These are phyloP conservation scores for Talaromyces atroroseus DNA, from an alignment of 2,329 filamentous ascomycete species.

Conservation along the genomic window DNA sequence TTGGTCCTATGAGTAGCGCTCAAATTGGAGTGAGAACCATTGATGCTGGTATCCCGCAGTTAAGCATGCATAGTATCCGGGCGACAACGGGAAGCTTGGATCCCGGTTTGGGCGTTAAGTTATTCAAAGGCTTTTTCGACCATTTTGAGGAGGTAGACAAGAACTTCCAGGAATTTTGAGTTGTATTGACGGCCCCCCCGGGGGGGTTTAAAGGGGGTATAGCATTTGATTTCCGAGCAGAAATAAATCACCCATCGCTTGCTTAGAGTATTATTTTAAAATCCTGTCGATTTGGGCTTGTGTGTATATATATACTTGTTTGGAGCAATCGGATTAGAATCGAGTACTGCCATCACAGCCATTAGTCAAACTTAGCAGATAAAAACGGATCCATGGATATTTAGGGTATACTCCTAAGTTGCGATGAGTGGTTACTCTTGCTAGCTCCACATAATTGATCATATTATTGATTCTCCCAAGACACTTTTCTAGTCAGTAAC, in stretches of 20 bases:
- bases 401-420: background rate
- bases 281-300: background rate
- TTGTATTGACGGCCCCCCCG: background rate
- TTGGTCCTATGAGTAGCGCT: constrained; percentile 83
- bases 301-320: background rate
- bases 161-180: constrained; percentile 54
- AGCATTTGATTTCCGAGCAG: background rate
- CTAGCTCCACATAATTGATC: background rate
- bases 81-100: constrained; percentile 83
- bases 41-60: constrained; percentile 82
- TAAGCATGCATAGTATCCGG: constrained; percentile 90
- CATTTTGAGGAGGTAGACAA: constrained; percentile 77
- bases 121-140: constrained; percentile 86
- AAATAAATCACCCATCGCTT: background rate
- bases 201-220: background rate
- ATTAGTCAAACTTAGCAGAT: background rate
- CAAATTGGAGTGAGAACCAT: constrained; percentile 75
- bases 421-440: background rate
- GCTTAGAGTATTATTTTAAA: background rate
- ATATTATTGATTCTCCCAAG: background rate
- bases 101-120: constrained; percentile 78
- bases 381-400: background rate
- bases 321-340: background rate
- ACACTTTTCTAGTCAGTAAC: background rate
- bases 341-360: background rate